phyloP scores from a whole-genome alignment of 148 eudicot genomes.

The Polygonum maritimum region DNA sequence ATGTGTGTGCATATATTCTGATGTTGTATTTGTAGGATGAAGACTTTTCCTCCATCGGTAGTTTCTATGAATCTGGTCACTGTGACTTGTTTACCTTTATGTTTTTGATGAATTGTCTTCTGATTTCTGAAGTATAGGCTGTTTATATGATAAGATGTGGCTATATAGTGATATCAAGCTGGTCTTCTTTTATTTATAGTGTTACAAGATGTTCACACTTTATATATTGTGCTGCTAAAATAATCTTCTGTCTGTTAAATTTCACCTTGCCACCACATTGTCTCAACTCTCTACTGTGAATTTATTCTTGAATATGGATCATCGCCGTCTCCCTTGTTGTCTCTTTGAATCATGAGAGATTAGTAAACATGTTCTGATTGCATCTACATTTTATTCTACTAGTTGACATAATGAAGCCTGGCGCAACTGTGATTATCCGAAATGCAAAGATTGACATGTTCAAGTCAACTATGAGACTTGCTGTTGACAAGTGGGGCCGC shows the following conservation, averaged over 20 bases:
- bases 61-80: not conserved
- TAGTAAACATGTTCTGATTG: not conserved
- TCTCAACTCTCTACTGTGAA: not conserved
- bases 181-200: not conserved
- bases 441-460: constrained; percentile 33
- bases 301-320: not conserved
- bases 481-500: constrained; percentile 31
- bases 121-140: not conserved
- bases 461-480: constrained; percentile 29
- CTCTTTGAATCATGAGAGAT: not conserved
- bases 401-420: constrained; percentile 32
- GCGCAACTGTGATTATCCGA: constrained; percentile 18
- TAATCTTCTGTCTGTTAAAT: not conserved
- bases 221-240: not conserved
- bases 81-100: not conserved
- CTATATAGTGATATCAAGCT: not conserved
- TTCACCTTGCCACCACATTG: not conserved
- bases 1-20: not conserved
- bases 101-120: not conserved
- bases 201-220: not conserved
- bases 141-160: not conserved
- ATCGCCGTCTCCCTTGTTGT: not conserved
- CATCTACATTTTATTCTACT: not conserved
- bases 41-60: not conserved
- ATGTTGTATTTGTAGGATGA: not conserved